phyloP scores from a whole-genome alignment of 163 green algal genomes.

The Volvox carteri region DNA sequence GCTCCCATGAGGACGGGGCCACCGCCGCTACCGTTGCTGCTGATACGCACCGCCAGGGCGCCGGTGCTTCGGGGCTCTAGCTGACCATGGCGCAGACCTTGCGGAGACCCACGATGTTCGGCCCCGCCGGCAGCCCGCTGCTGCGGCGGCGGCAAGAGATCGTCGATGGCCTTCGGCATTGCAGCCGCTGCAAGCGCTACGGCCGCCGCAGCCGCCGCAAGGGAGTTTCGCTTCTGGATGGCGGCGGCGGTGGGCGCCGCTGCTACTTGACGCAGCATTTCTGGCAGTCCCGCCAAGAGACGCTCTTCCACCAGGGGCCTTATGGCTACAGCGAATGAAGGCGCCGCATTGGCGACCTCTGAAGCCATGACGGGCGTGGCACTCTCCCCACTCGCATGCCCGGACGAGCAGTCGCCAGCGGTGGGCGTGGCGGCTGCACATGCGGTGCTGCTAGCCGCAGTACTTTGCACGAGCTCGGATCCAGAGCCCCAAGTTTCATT shows the following conservation, averaged over 20 bases:
- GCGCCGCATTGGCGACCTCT: too few relatives aligned
- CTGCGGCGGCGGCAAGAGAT: too few relatives aligned
- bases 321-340: too few relatives aligned
- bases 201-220: not conserved
- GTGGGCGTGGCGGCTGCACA: too few relatives aligned
- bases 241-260: not conserved
- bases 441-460: too few relatives aligned
- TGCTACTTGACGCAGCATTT: not conserved
- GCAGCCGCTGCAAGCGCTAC: not conserved
- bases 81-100: not conserved
- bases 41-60: not conserved
- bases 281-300: not conserved
- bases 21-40: not conserved
- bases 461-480: too few relatives aligned
- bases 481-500: too few relatives aligned
- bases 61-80: not conserved
- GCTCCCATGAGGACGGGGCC: not conserved
- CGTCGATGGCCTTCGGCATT: too few relatives aligned
- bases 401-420: too few relatives aligned
- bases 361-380: too few relatives aligned
- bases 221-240: not conserved
- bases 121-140: not conserved
- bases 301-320: too few relatives aligned
- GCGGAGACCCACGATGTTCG: not conserved
- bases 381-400: too few relatives aligned